Percentiles rank a stretch among this genome's conserved stretches.
Conservation (phyloP, 371 early-diverging fungal species). For the Funneliformis caledonium region DNA sequence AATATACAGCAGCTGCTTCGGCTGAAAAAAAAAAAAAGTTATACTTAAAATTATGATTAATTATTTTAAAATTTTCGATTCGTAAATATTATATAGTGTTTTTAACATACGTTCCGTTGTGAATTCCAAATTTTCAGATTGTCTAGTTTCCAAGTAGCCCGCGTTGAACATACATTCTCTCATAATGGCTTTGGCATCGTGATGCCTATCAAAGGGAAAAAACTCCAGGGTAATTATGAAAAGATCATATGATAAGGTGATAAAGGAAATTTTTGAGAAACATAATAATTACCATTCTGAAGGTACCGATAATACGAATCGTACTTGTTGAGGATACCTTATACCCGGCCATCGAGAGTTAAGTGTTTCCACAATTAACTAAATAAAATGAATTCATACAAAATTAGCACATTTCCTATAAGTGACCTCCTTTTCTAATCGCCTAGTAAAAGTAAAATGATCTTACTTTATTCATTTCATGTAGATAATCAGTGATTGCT, state of each 20-base stretch:
- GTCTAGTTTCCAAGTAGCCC: slow-evolving; percentile 19
- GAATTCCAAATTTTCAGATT: slow-evolving; percentile 36
- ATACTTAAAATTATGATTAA: background rate
- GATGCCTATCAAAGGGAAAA: background rate
- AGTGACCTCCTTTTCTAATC: background rate
- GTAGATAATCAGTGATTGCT: slow-evolving; percentile 40
- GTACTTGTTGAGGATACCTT: slow-evolving; percentile 36
- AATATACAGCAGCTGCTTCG: slow-evolving; percentile 39
- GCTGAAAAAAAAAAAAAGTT: slow-evolving; percentile 1
- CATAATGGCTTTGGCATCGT: slow-evolving; percentile 39
- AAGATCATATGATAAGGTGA: background rate
- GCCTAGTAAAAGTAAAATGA: background rate
- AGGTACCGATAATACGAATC: slow-evolving; percentile 35
- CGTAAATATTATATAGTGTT: background rate
- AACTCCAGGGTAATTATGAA: background rate
- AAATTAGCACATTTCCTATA: background rate
- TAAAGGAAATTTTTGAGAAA: background rate
- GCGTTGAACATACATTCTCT: slow-evolving; percentile 35
- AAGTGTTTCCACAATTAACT: slow-evolving; percentile 30
- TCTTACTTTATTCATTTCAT: slow-evolving; percentile 39
- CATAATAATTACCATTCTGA: slow-evolving; percentile 34
- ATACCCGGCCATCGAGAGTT: slow-evolving; percentile 41
- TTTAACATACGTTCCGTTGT: slow-evolving; percentile 36
- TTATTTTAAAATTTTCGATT: background rate
- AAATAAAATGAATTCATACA: background rate